A percentile compares a stretch with the other conserved stretches of the same genome.
These are phyloP conservation scores for Rhodotorula sphaerocarpa DNA, from an alignment of 768 basidiomycete genomes.

Conservation along the genomic window DNA sequence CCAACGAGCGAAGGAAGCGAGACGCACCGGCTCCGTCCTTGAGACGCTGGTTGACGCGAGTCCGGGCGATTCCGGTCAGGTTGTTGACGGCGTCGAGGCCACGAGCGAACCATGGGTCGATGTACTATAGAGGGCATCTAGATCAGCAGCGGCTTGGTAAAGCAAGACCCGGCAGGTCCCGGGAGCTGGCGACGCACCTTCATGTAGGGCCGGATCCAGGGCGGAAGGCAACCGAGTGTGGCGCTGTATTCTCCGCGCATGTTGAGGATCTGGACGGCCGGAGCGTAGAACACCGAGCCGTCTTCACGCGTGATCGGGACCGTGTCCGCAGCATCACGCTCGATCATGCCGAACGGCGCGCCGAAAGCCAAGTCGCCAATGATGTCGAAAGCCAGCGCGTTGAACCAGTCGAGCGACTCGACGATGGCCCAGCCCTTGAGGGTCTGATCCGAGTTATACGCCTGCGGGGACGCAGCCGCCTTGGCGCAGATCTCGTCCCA, in stretches of 20 bases:
- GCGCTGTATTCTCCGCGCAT: conserved; percentile 79
- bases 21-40: conserved; percentile 46
- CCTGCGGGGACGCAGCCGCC: conserved; percentile 47
- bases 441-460: conserved; percentile 48
- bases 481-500: conserved; percentile 58
- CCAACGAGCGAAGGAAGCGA: no score
- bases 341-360: conserved; percentile 78
- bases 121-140: no score
- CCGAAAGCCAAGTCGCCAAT: conserved; percentile 65
- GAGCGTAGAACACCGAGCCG: conserved; percentile 51
- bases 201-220: conserved; percentile 51
- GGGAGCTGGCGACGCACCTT: conserved; percentile 10
- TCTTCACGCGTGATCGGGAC: conserved; percentile 37
- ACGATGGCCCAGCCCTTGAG: conserved; percentile 32
- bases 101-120: conserved; percentile 55
- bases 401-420: conserved; percentile 57
- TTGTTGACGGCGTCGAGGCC: conserved; percentile 50
- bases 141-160: not conserved
- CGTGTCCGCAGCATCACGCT: conserved; percentile 55
- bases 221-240: conserved; percentile 68
- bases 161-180: no score
- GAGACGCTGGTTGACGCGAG: conserved; percentile 61
- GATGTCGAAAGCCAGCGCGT: conserved; percentile 52
- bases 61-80: conserved; percentile 54
- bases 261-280: conserved; percentile 67